Evolutionary conservation across 331 rosid genomes (phyloP).

Genomic region (Telfairia occidentalis): DNA sequence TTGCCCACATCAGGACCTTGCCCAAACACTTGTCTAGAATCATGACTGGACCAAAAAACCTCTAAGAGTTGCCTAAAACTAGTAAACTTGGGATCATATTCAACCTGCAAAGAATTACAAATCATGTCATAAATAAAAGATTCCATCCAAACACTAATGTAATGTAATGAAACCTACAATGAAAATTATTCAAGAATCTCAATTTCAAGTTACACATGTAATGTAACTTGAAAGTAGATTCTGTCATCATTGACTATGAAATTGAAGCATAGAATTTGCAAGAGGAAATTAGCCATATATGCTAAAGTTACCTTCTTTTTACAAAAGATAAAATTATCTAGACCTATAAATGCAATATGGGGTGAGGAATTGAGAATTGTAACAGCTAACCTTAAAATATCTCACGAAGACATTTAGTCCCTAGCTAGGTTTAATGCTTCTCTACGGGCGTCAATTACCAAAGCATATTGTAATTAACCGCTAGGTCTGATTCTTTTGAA

Average conservation of each 20-base stretch:
- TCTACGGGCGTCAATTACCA: too few species aligned
- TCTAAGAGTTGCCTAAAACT: conserved; percentile 60
- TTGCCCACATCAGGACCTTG: conserved; percentile 97
- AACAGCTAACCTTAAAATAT: too few species aligned
- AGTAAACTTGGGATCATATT: conserved; percentile 61
- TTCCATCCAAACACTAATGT: background rate
- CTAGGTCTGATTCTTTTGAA: too few species aligned
- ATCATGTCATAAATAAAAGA: background rate
- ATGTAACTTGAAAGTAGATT: background rate
- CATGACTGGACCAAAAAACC: conserved; percentile 84
- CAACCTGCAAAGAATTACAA: conserved; percentile 44
- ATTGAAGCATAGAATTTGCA: background rate
- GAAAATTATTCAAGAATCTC: background rate
- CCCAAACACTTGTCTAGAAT: conserved; percentile 88
- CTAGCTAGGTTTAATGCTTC: too few species aligned
- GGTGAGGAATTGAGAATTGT: background rate
- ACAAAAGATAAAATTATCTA: background rate
- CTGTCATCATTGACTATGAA: background rate
- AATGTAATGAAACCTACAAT: background rate
- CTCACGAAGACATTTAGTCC: too few species aligned
- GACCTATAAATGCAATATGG: background rate
- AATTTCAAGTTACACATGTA: too few species aligned
- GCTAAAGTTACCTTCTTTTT: background rate
- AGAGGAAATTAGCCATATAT: background rate
- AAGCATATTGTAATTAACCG: too few species aligned